phyloP scores from a whole-genome alignment of 768 basidiomycete genomes.

The Mycena capillaripes region DNA sequence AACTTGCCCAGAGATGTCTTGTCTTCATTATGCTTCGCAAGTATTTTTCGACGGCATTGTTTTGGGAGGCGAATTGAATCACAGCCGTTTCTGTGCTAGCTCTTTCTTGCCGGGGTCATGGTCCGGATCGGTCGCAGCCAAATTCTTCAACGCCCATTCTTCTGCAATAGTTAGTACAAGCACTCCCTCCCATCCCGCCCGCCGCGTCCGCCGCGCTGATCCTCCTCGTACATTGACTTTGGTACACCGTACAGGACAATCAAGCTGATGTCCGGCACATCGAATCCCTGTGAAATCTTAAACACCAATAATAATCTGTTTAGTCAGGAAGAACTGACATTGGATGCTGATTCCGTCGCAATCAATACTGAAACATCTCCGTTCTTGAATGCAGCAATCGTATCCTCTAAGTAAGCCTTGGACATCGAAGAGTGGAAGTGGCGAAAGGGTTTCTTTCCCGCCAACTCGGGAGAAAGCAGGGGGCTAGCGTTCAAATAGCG shows the following conservation, averaged over 20 bases:
- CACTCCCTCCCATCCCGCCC: slow-evolving; percentile 19
- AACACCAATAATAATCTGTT: neutral
- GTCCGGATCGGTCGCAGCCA: neutral
- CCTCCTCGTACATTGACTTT: neutral
- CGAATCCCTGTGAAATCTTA: slow-evolving; percentile 3
- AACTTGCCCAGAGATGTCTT: neutral
- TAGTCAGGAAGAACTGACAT: neutral
- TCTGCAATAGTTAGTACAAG: slow-evolving; percentile 12
- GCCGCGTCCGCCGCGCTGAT: slow-evolving; percentile 14
- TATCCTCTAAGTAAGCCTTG: neutral
- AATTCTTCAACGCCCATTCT: neutral
- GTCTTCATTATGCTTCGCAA: slow-evolving; percentile 12
- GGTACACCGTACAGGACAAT: slow-evolving; percentile 5
- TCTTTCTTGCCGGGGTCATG: neutral
- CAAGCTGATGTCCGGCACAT: neutral
- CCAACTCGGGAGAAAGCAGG: neutral
- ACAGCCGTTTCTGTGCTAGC: neutral
- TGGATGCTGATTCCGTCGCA: slow-evolving; percentile 2
- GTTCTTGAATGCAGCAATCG: neutral
- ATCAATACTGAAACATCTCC: neutral
- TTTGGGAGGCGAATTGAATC: neutral
- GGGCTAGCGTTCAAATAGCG: neutral
- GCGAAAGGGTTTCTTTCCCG: neutral
- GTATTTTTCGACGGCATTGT: neutral
- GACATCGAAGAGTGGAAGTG: slow-evolving; percentile 15